These are phyloP conservation scores for Tubosaeta sp. DNA, from an alignment of 768 basidiomycete species.

Conservation along the genomic window DNA sequence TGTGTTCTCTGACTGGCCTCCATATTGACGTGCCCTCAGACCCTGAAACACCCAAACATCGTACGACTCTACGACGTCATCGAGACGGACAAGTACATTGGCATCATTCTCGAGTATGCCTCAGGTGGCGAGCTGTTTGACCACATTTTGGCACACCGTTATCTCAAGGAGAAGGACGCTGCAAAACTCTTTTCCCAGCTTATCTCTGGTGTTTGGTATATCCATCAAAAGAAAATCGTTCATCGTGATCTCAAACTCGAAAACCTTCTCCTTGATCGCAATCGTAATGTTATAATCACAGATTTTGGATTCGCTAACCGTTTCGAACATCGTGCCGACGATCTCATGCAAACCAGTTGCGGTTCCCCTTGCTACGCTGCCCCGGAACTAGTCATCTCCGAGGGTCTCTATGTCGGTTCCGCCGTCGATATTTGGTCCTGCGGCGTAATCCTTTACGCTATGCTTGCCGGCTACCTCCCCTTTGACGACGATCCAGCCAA, in stretches of 20 bases:
- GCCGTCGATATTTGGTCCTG: constrained; percentile 99
- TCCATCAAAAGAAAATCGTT: constrained; percentile 98
- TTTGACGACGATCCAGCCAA: constrained; percentile 99
- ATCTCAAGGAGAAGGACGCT: constrained; percentile 91
- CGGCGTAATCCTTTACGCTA: constrained; percentile 93
- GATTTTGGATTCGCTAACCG: constrained; percentile 99
- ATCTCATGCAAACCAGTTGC: constrained; percentile 98
- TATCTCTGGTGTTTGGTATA: constrained; percentile 97
- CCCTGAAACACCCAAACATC: constrained; percentile 95
- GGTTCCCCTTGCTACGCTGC: constrained; percentile 98
- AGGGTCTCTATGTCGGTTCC: constrained; percentile 94
- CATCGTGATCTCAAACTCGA: constrained; percentile 99
- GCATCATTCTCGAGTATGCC: constrained; percentile 97
- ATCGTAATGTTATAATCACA: constrained; percentile 98
- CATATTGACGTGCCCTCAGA: constrained; percentile 43
- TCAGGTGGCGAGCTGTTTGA: constrained; percentile 98
- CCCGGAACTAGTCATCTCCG: constrained; percentile 95
- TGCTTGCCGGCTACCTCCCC: constrained; percentile 96
- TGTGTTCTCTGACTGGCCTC: constrained; percentile 1
- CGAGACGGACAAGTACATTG: constrained; percentile 99
- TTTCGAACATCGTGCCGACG: constrained; percentile 88
- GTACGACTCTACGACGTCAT: constrained; percentile 98
- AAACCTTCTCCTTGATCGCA: constrained; percentile 93
- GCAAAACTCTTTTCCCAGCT: constrained; percentile 96
- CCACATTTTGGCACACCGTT: constrained; percentile 96